Conservation (phyloP, 139 green algal species). For the Choricystis sp. region DNA sequence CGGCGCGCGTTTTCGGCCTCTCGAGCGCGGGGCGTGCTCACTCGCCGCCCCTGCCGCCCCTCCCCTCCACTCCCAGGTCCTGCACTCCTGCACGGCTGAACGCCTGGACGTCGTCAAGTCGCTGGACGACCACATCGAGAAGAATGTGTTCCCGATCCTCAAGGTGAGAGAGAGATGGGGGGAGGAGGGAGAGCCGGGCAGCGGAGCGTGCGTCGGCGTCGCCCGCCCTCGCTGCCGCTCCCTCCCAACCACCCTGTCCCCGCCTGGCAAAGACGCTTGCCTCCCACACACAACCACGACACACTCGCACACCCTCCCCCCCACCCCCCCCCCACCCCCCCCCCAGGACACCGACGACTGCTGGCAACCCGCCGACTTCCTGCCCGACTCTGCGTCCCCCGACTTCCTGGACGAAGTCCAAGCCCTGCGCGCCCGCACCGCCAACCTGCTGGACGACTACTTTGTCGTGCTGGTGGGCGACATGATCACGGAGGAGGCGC, state of each 20-base stretch:
- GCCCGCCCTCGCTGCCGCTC: too few relatives aligned
- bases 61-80: slow-evolving; percentile 7
- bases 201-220: too few relatives aligned
- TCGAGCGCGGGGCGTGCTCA: too few relatives aligned
- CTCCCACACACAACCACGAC: too few relatives aligned
- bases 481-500: slow-evolving; percentile 80
- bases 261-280: too few relatives aligned
- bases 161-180: too few relatives aligned
- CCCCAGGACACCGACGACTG: slow-evolving; percentile 42
- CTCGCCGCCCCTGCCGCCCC: too few relatives aligned
- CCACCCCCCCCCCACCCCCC: too few relatives aligned
- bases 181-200: too few relatives aligned
- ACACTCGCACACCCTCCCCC: too few relatives aligned
- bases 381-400: slow-evolving; percentile 66
- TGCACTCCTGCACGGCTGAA: slow-evolving; percentile 49
- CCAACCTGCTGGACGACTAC: slow-evolving; percentile 81
- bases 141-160: slow-evolving; percentile 48
- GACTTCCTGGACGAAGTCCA: slow-evolving; percentile 87
- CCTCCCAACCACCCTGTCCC: too few relatives aligned
- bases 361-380: slow-evolving; percentile 93
- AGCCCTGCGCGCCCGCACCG: slow-evolving; percentile 65
- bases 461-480: slow-evolving; percentile 79
- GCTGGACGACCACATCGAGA: slow-evolving; percentile 37
- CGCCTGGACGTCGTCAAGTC: slow-evolving; percentile 44
- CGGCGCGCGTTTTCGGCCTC: too few relatives aligned